Evolutionary conservation across 2,329 filamentous ascomycete genomes (phyloP), one percentile per base, ranked within the genome.

Genomic region (Pseudogymnoascus sp.): DNA sequence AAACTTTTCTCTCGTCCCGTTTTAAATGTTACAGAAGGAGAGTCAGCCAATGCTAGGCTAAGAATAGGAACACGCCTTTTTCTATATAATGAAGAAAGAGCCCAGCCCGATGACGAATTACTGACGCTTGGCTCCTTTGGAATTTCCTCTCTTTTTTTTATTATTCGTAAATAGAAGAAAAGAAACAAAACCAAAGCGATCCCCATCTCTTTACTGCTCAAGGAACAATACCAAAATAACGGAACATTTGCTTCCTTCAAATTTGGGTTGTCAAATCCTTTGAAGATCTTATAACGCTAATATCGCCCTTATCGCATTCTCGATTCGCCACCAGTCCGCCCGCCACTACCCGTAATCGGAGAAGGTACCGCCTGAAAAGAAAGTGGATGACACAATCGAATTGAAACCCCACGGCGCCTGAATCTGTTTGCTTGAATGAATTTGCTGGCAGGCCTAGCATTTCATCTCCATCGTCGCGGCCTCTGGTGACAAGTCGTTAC

Each of bases 1-100:
- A 57, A 57, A 57, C n/a, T 57, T 57, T 57, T 57, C 50, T 33
- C 26, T 28, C 13, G 50, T 33, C 50, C 50, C 50, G 17, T 57
- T 57, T 57, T 33, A 57, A 57, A 57, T 57, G 50, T 57, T 19
- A 53, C n/a, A 42, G 15, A 33, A 33, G 26, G 26, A 57, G 50
- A 57, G 50, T 57, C 50, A 57, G 50, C 50, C 50, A 57, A 57
- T 57, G 17, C 28, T 33, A 57, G 50, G 28, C 50, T 57, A 57
- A 57, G 50, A 57, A 57, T 57, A 57, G 50, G 50, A 57, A 57
- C 50, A 57, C 50, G 50, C 50, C 50, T 33, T 57, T 53, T 57
- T 57, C 5, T 57, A 57, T 57, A 57, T 57, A 57, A 57, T 53
- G 15, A 33, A 19, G 28, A 19, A 13, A 33, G 31, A 13, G 50